phyloP scores from a whole-genome alignment of 352 stramenopile species.

The Pythium rhizo-oryzae region DNA sequence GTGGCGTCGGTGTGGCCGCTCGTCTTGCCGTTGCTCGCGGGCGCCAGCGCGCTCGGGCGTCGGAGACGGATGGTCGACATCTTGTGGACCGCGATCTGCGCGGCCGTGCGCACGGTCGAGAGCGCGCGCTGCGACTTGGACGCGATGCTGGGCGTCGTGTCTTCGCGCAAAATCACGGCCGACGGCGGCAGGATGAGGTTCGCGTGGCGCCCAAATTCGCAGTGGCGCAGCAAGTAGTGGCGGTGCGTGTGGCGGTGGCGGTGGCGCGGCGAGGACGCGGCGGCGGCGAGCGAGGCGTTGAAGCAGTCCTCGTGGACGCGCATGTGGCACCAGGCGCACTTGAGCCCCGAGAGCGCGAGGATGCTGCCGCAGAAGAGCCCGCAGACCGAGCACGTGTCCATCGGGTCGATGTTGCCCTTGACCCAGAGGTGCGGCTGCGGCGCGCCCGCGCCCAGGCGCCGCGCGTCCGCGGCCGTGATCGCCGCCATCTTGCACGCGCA shows the following conservation, averaged over 20 bases:
- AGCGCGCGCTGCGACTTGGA: slow-evolving; percentile 70
- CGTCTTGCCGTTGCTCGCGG: neutral
- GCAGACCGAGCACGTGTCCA: slow-evolving; percentile 80
- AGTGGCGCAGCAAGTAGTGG: slow-evolving; percentile 50
- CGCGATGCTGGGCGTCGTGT: slow-evolving; percentile 18
- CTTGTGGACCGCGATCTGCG: slow-evolving; percentile 66
- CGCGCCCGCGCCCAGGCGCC: slow-evolving; percentile 9
- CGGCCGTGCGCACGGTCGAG: slow-evolving; percentile 65
- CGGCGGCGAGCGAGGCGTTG: slow-evolving; percentile 32
- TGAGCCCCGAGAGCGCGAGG: slow-evolving; percentile 76
- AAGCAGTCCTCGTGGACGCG: slow-evolving; percentile 85
- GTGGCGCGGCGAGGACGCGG: slow-evolving; percentile 8
- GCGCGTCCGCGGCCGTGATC: slow-evolving; percentile 6
- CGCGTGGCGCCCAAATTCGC: slow-evolving; percentile 68
- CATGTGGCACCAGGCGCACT: slow-evolving; percentile 83
- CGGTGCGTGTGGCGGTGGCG: slow-evolving; percentile 28
- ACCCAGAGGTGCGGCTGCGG: slow-evolving; percentile 67
- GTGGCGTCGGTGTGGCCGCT: neutral
- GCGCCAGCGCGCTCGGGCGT: slow-evolving; percentile 30
- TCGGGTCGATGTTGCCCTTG: slow-evolving; percentile 85
- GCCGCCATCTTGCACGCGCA: slow-evolving; percentile 30
- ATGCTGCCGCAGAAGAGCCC: slow-evolving; percentile 83
- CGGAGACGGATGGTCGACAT: slow-evolving; percentile 75
- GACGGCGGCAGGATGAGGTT: slow-evolving; percentile 70
- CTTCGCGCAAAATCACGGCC: slow-evolving; percentile 51